These are phyloP conservation scores for Rhodofomes roseus DNA, from an alignment of 1,284 basidiomycete species.

Conservation along the genomic window DNA sequence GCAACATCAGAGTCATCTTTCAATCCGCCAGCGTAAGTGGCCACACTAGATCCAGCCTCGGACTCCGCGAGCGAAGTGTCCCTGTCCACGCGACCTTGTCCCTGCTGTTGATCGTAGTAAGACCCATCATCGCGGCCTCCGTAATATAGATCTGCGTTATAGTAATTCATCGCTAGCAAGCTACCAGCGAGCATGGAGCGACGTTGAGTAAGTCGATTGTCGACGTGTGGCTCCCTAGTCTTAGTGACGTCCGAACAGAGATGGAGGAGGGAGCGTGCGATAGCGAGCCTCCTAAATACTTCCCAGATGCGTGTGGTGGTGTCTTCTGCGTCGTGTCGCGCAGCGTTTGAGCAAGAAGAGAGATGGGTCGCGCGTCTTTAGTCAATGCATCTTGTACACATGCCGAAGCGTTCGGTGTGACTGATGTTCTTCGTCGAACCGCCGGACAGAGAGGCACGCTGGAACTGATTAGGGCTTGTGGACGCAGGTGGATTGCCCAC, in stretches of 20 bases:
- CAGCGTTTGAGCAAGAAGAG: not conserved
- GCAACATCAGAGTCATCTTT: conserved; percentile 17
- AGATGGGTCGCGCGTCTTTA: conserved; percentile 1
- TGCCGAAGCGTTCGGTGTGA: not conserved
- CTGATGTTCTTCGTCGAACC: conserved; percentile 2
- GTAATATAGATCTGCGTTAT: conserved; percentile 7
- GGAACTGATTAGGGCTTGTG: conserved; percentile 7
- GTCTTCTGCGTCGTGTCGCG: not conserved
- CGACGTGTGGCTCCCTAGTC: not conserved
- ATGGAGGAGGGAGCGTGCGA: not conserved
- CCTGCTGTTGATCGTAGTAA: conserved; percentile 13
- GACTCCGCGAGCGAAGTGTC: conserved; percentile 24
- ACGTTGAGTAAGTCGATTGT: not conserved
- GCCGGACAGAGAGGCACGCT: conserved; percentile 9
- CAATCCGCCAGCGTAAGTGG: conserved; percentile 12
- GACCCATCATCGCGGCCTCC: conserved; percentile 13
- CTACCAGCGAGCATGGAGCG: conserved; percentile 4
- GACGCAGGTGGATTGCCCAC: conserved; percentile 8
- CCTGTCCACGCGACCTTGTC: conserved; percentile 13
- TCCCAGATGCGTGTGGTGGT: not conserved
- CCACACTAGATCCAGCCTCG: conserved; percentile 19
- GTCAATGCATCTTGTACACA: conserved; percentile 5
- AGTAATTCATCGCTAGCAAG: conserved; percentile 16
- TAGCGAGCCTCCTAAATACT: not conserved
- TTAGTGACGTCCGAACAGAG: not conserved